Evolutionary conservation across 78 protist genomes (phyloP).

Genomic region (Pelomyxa schiedti): DNA sequence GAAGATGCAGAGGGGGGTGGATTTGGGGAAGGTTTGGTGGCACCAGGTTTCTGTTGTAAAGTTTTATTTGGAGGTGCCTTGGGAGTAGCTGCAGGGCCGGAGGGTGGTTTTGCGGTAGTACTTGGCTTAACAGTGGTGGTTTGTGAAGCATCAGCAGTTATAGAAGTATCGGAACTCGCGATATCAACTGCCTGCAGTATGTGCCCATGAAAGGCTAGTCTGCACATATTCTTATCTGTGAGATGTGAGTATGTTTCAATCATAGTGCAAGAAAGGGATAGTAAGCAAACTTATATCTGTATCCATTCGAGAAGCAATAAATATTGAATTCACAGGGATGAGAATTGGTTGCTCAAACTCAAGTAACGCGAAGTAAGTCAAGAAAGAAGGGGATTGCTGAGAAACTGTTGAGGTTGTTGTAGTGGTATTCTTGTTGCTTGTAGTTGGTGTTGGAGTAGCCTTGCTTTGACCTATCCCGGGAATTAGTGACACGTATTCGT

Average conservation of each 20-base stretch:
- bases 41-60: no score
- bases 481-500: neutral
- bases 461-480: slow-evolving; percentile 15
- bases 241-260: neutral
- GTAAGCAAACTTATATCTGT: slow-evolving; percentile 7
- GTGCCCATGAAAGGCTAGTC: slow-evolving; percentile 68
- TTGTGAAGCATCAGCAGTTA: no score
- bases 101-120: no score
- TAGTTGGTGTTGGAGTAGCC: neutral
- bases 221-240: slow-evolving; percentile 28
- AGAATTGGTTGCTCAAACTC: slow-evolving; percentile 62
- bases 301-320: slow-evolving; percentile 78
- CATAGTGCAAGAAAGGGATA: neutral
- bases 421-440: neutral
- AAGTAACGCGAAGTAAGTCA: slow-evolving; percentile 45
- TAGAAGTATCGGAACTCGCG: no score
- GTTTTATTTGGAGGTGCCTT: no score
- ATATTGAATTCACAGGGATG: slow-evolving; percentile 21
- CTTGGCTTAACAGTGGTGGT: no score
- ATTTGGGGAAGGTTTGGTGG: no score
- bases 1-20: no score
- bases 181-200: neutral
- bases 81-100: no score
- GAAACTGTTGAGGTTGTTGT: neutral
- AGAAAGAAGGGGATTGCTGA: neutral